A percentile compares a stretch with the other conserved stretches of the same genome.
Conservation (phyloP, 306 rosid species). For the Medicago arabica region DNA sequence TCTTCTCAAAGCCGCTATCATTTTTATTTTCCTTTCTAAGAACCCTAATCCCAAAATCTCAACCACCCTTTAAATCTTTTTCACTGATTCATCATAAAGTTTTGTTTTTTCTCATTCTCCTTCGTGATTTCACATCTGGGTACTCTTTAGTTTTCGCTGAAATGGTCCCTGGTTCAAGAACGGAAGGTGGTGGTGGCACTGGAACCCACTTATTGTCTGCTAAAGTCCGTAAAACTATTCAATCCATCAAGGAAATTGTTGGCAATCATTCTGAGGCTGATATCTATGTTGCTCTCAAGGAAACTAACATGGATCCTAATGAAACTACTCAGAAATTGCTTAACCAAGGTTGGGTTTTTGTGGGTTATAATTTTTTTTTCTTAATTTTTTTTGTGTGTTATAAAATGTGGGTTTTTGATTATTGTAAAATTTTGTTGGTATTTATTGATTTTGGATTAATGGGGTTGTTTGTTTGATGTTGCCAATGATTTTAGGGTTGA, state of each 20-base stretch:
- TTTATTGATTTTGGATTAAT: not conserved
- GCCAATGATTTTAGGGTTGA: not conserved
- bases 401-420: not conserved
- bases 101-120: conserved; percentile 42
- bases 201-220: conserved; percentile 71
- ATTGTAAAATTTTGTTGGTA: not conserved
- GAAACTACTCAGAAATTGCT: conserved; percentile 99
- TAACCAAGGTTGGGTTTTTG: conserved; percentile 70
- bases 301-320: conserved; percentile 93
- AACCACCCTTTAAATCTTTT: not conserved
- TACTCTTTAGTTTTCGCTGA: conserved; percentile 32
- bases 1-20: conserved; percentile 41
- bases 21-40: conserved; percentile 32
- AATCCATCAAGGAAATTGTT: conserved; percentile 89
- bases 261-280: conserved; percentile 88
- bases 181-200: conserved; percentile 61
- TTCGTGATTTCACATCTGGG: conserved; percentile 30
- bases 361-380: conserved; percentile 2
- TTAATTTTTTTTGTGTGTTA: not conserved
- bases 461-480: not conserved
- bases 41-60: conserved; percentile 52
- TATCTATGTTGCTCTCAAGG: conserved; percentile 86
- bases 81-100: conserved; percentile 32
- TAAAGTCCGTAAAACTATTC: conserved; percentile 75
- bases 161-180: conserved; percentile 73